phyloP scores from a whole-genome alignment of 129 eudicot genomes.

The Logfia minima region DNA sequence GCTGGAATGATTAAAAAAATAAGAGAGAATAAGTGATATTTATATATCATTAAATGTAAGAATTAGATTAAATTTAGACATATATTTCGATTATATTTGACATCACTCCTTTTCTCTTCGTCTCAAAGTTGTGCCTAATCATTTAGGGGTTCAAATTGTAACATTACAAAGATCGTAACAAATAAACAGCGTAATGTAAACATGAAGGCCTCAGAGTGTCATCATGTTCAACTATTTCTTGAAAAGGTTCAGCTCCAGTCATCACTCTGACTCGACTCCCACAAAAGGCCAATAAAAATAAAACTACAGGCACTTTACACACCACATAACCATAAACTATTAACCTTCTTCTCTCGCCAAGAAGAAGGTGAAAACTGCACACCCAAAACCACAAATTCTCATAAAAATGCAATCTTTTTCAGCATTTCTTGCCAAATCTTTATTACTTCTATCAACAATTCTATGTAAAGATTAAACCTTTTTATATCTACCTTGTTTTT shows the following conservation, averaged over 20 bases:
- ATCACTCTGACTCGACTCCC: slow-evolving; percentile 37
- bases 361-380: not conserved
- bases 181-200: not conserved
- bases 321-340: slow-evolving; percentile 27
- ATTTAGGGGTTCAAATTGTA: not conserved
- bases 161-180: not conserved
- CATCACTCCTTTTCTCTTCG: too few relatives aligned
- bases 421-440: slow-evolving; percentile 25
- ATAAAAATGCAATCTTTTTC: slow-evolving; percentile 51
- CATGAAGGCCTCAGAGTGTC: not conserved
- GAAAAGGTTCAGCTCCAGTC: not conserved
- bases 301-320: slow-evolving; percentile 3
- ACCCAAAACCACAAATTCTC: not conserved
- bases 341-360: slow-evolving; percentile 11
- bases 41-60: too few relatives aligned
- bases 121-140: too few relatives aligned
- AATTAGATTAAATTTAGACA: too few relatives aligned
- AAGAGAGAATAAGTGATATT: too few relatives aligned
- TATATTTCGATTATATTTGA: too few relatives aligned
- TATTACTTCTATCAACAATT: slow-evolving; percentile 41
- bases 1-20: too few relatives aligned
- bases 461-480: slow-evolving; percentile 35
- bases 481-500: not conserved
- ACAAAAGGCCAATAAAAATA: slow-evolving; percentile 34
- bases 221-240: not conserved